Conservation (phyloP, 768 basidiomycete genomes). For the Kwoniella sp. region DNA sequence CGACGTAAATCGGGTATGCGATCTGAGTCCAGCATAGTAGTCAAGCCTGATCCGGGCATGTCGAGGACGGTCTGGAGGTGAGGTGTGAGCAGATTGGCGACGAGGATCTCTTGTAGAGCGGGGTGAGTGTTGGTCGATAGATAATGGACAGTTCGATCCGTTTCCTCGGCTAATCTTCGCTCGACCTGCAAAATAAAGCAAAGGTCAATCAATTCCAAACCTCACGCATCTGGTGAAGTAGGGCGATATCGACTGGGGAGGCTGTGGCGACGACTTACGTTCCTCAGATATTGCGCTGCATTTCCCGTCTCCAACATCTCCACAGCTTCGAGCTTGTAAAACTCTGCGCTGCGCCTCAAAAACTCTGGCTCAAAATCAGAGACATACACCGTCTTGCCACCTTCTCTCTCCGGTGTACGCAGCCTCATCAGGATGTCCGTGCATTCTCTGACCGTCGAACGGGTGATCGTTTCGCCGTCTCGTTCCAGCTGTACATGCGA, state of each 20-base stretch:
- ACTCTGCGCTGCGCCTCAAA: conserved; percentile 72
- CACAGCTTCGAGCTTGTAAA: conserved; percentile 76
- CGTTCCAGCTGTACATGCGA: conserved; percentile 87
- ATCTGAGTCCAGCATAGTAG: conserved; percentile 80
- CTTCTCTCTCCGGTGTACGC: conserved; percentile 49
- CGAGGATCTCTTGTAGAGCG: conserved; percentile 73
- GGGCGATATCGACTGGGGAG: conserved; percentile 4
- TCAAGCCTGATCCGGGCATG: conserved; percentile 81
- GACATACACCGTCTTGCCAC: conserved; percentile 69
- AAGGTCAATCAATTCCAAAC: conserved; percentile 61
- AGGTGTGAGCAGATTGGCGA: conserved; percentile 73
- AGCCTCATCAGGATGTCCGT: conserved; percentile 81
- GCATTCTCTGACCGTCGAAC: conserved; percentile 85
- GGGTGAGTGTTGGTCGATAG: conserved; percentile 72
- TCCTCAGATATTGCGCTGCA: conserved; percentile 76
- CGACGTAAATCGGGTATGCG: conserved; percentile 75
- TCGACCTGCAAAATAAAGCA: conserved; percentile 72
- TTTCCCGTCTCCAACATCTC: conserved; percentile 73
- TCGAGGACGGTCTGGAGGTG: conserved; percentile 75
- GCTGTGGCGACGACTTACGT: conserved; percentile 62
- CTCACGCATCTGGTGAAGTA: background rate
- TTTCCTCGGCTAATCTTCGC: conserved; percentile 76
- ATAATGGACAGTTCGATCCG: conserved; percentile 81
- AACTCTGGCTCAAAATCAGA: conserved; percentile 80
- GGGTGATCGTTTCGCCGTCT: conserved; percentile 84